phyloP scores from a whole-genome alignment of 2,329 filamentous ascomycete species.

The Stagonosporopsis chrysanthemi region DNA sequence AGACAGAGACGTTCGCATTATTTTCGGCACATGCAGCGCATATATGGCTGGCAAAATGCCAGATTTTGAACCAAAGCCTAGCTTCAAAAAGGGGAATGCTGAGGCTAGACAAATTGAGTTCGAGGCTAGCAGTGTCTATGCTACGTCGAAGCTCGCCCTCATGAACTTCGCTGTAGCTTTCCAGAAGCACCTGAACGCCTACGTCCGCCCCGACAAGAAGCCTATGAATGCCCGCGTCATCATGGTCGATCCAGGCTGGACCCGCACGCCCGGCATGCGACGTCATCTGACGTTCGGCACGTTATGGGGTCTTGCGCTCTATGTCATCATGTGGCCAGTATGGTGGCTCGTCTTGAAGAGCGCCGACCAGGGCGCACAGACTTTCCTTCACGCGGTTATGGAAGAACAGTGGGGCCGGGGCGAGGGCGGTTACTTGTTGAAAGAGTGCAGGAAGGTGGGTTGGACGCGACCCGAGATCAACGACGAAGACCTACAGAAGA shows the following conservation, averaged over 20 bases:
- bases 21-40: constrained; percentile 85
- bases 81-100: constrained; percentile 66
- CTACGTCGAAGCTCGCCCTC: constrained; percentile 70
- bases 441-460: constrained; percentile 83
- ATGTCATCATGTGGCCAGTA: constrained; percentile 78
- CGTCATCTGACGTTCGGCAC: constrained; percentile 87
- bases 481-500: constrained; percentile 81
- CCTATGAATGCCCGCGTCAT: constrained; percentile 85
- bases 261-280: constrained; percentile 84
- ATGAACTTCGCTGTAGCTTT: constrained; percentile 90
- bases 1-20: constrained; percentile 88
- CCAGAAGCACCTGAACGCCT: constrained; percentile 88
- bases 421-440: constrained; percentile 76
- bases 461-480: constrained; percentile 75
- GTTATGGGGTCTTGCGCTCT: constrained; percentile 78
- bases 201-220: constrained; percentile 81
- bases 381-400: constrained; percentile 85
- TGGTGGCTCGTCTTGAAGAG: constrained; percentile 92
- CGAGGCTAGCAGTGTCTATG: constrained; percentile 56
- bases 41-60: constrained; percentile 81
- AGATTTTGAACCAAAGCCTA: constrained; percentile 57
- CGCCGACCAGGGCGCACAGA: constrained; percentile 82
- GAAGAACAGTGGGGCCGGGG: constrained; percentile 73
- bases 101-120: constrained; percentile 47
- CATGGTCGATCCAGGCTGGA: constrained; percentile 84